Conservation (phyloP, 176 grass and related monocot genomes). For the Dendrocalamus sinicus region DNA sequence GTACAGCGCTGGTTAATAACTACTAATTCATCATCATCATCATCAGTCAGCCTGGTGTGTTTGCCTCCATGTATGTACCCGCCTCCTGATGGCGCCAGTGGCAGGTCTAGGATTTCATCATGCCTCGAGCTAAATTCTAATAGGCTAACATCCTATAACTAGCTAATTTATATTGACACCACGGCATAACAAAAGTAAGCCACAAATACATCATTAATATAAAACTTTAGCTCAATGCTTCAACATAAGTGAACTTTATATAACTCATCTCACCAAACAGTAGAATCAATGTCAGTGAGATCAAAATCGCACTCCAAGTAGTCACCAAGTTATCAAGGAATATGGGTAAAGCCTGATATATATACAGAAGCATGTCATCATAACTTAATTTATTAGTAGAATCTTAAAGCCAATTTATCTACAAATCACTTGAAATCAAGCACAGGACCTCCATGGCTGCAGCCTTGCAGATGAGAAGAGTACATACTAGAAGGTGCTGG, state of each 20-base stretch:
- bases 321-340: slow-evolving; percentile 93
- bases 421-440: slow-evolving; percentile 14
- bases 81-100: no score
- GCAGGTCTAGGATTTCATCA: no score
- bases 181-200: no score
- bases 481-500: slow-evolving; percentile 87
- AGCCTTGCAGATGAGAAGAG: slow-evolving; percentile 93
- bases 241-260: background rate
- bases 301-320: slow-evolving; percentile 83
- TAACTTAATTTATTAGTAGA: background rate
- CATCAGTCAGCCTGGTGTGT: no score
- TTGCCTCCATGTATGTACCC: no score
- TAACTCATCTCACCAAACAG: slow-evolving; percentile 83
- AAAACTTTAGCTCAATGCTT: no score
- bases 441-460: slow-evolving; percentile 76
- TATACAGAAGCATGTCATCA: slow-evolving; percentile 37
- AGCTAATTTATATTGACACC: no score
- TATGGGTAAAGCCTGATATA: slow-evolving; percentile 77
- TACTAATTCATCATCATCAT: no score
- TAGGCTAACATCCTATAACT: no score
- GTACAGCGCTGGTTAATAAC: no score
- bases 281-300: slow-evolving; percentile 62
- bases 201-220: no score
- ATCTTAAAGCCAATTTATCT: background rate
- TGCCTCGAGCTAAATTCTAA: no score